phyloP scores from a whole-genome alignment of 257 asterid genomes.

The Fraxinus anomala region DNA sequence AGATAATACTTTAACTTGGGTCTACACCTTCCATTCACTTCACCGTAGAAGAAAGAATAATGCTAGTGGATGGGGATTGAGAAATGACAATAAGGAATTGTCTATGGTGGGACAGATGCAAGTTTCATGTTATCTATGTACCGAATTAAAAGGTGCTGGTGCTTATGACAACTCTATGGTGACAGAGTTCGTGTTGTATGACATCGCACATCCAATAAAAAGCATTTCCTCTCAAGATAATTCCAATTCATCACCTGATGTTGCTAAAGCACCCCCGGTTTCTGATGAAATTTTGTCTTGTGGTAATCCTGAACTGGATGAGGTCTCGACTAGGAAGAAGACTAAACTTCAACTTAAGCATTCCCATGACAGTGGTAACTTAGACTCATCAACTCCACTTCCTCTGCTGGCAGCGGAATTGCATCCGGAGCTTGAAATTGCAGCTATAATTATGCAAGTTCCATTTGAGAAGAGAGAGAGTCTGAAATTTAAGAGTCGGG shows the following conservation, averaged over 20 bases:
- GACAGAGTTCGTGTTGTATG: constrained; percentile 75
- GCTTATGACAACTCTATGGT: constrained; percentile 63
- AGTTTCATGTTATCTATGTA: constrained; percentile 62
- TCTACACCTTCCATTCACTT: constrained; percentile 74
- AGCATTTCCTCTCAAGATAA: constrained; percentile 10
- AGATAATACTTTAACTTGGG: constrained; percentile 62
- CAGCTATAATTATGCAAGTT: constrained; percentile 65
- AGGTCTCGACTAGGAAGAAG: constrained; percentile 28
- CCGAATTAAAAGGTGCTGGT: constrained; percentile 55
- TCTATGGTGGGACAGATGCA: constrained; percentile 73
- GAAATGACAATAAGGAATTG: constrained; percentile 49
- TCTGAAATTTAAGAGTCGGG: constrained; percentile 55
- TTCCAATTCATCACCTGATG: constrained; percentile 39
- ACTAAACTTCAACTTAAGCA: constrained; percentile 15
- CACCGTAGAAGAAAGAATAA: constrained; percentile 62
- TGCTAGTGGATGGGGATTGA: constrained; percentile 66
- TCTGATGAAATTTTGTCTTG: constrained; percentile 36
- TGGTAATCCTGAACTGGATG: constrained; percentile 35
- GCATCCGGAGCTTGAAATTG: constrained; percentile 67
- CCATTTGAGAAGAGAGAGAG: constrained; percentile 82
- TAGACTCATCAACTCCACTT: too few species aligned
- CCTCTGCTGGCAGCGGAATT: constrained; percentile 49
- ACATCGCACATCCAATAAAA: constrained; percentile 50
- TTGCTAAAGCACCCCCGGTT: constrained; percentile 3
- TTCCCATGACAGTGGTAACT: too few species aligned